A percentile compares a stretch with the other conserved stretches of the same genome.
Evolutionary conservation across 352 stramenopile genomes (phyloP).

Genomic region (Pythium dissotocum): DNA sequence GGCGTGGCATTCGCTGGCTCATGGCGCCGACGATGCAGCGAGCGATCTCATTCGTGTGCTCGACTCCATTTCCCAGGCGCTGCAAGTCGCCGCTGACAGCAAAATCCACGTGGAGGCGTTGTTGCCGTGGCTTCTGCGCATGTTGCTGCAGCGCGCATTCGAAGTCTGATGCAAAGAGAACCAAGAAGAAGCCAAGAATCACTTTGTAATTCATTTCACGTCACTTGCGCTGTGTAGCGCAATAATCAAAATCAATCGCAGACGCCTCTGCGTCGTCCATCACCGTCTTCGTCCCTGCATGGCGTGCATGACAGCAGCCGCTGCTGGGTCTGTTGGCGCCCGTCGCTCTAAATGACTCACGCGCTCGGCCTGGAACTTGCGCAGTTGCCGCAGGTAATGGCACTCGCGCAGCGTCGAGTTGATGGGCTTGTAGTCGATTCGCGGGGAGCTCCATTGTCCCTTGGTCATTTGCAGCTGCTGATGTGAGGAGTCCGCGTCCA

Average conservation of each 20-base stretch:
- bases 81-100: background rate
- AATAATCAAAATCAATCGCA: background rate
- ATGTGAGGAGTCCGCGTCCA: constrained; percentile 4
- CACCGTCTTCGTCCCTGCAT: constrained; percentile 34
- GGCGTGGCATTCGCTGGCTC: constrained; percentile 19
- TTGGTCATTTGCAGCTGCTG: background rate
- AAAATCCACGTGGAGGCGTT: background rate
- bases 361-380: constrained; percentile 70
- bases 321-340: constrained; percentile 20
- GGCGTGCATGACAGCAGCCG: constrained; percentile 22
- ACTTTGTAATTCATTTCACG: background rate
- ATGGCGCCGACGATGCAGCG: constrained; percentile 11
- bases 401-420: constrained; percentile 73
- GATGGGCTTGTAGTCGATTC: constrained; percentile 44
- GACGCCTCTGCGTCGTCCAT: background rate
- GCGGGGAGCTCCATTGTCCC: background rate
- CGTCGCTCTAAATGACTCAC: constrained; percentile 48
- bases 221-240: background rate
- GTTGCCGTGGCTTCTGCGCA: constrained; percentile 17
- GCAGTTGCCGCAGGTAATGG: constrained; percentile 74
- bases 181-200: constrained; percentile 2
- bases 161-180: background rate
- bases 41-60: constrained; percentile 2
- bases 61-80: background rate
- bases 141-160: constrained; percentile 15